Conservation (phyloP, 2,329 filamentous ascomycete species). For the Nothophoma quercina region DNA sequence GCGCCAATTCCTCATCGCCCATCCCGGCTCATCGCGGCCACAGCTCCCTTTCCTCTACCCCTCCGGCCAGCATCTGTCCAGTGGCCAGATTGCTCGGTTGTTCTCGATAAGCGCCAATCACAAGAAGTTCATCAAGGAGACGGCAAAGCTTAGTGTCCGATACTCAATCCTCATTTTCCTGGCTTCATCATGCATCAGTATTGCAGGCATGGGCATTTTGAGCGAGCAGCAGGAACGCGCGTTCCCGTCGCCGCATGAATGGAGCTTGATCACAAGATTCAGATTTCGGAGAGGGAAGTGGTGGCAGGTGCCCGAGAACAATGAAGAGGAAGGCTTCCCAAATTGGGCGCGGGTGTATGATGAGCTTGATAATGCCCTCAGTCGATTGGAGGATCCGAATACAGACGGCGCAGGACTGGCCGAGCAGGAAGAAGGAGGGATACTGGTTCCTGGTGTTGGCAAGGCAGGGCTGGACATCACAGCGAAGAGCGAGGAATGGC, state of each 20-base stretch:
- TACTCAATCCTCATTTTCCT: conserved; percentile 73
- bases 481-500: conserved; percentile 82
- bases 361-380: conserved; percentile 66
- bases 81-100: conserved; percentile 67
- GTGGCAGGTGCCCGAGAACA: conserved; percentile 60
- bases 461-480: conserved; percentile 71
- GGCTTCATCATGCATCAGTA: conserved; percentile 64
- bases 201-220: conserved; percentile 71
- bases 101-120: conserved; percentile 75
- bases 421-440: conserved; percentile 63
- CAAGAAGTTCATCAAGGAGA: conserved; percentile 72
- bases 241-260: conserved; percentile 84
- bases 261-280: conserved; percentile 75
- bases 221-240: conserved; percentile 78
- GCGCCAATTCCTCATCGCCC: conserved; percentile 57
- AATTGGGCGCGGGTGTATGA: conserved; percentile 75
- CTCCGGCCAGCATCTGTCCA: conserved; percentile 51
- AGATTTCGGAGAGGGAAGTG: conserved; percentile 66
- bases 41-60: conserved; percentile 72
- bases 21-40: conserved; percentile 60
- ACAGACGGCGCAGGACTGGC: conserved; percentile 72
- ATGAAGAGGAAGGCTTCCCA: conserved; percentile 66
- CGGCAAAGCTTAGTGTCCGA: conserved; percentile 73
- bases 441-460: conserved; percentile 43
- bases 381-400: conserved; percentile 71